Percentiles rank a stretch among this genome's conserved stretches.
phyloP scores from a whole-genome alignment of 305 asterid species.

The Ilex paraguariensis region DNA sequence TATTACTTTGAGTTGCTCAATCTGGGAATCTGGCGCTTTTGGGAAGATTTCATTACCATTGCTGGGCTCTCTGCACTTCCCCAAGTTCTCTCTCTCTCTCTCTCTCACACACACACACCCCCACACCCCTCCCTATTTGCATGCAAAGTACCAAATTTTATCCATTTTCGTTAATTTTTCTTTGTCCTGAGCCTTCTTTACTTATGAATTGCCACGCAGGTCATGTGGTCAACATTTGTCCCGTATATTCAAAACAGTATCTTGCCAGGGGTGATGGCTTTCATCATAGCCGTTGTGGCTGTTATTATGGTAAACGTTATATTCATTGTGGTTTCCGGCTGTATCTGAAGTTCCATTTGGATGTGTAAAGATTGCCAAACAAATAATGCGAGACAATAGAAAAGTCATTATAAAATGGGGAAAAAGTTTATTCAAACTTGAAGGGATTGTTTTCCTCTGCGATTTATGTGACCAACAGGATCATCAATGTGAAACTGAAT shows the following conservation, averaged over 20 bases:
- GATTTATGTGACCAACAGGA: too few relatives aligned
- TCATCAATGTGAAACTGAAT: too few relatives aligned
- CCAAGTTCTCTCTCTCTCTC: slow-evolving; percentile 47
- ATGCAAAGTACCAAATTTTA: not conserved
- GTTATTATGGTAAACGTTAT: slow-evolving; percentile 63
- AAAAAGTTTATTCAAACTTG: too few relatives aligned
- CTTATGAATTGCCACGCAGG: slow-evolving; percentile 34
- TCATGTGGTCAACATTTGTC: slow-evolving; percentile 98
- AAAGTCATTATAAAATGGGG: too few relatives aligned
- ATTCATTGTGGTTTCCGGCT: not conserved
- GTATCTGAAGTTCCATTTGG: slow-evolving; percentile 4
- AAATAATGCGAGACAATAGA: too few relatives aligned
- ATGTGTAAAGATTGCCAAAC: not conserved
- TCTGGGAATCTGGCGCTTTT: slow-evolving; percentile 59
- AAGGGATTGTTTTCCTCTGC: too few relatives aligned
- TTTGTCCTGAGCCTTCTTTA: not conserved
- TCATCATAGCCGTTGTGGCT: slow-evolving; percentile 42
- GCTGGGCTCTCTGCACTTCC: slow-evolving; percentile 88
- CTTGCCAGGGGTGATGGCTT: slow-evolving; percentile 73
- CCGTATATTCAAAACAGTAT: slow-evolving; percentile 80
- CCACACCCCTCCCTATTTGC: not conserved
- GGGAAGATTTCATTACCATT: slow-evolving; percentile 92
- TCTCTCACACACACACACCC: slow-evolving; percentile 1
- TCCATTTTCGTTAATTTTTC: slow-evolving; percentile 1
- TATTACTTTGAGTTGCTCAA: slow-evolving; percentile 65